Conservation (phyloP, 257 asterid species). For the Ballota nigra region DNA sequence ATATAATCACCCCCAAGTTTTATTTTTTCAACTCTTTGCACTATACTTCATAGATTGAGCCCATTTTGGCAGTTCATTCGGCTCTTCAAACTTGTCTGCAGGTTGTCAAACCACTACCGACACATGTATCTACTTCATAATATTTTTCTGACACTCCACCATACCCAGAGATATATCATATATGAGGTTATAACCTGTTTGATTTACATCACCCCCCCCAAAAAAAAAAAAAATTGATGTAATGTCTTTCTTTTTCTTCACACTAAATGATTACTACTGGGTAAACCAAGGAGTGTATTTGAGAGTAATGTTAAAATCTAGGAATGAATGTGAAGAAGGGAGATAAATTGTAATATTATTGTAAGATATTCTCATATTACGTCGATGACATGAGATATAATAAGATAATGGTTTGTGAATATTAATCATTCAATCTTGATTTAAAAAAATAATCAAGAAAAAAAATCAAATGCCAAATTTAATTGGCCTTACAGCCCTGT, state of each 20-base stretch:
- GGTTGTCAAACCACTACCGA: background rate
- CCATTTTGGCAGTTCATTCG: background rate
- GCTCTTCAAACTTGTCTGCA: background rate
- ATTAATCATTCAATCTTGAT: background rate
- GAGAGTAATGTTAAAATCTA: background rate
- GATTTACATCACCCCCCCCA: no score
- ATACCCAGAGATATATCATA: no score
- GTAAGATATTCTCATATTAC: background rate
- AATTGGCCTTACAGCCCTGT: conserved; percentile 9
- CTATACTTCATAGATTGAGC: background rate
- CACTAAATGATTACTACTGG: background rate
- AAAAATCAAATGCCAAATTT: background rate
- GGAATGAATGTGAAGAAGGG: conserved; percentile 14
- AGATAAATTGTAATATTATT: background rate
- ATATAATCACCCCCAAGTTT: background rate
- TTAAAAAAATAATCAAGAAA: background rate
- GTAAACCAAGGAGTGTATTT: background rate
- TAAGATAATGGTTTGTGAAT: background rate
- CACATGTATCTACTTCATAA: no score
- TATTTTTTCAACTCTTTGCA: background rate
- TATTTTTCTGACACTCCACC: no score
- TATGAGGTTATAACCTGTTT: no score
- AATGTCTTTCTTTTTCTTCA: no score
- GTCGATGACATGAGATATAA: conserved; percentile 7
- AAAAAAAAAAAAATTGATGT: no score